phyloP scores from a whole-genome alignment of 495 filamentous ascomycete species.

The Penicillium longicatenatum region DNA sequence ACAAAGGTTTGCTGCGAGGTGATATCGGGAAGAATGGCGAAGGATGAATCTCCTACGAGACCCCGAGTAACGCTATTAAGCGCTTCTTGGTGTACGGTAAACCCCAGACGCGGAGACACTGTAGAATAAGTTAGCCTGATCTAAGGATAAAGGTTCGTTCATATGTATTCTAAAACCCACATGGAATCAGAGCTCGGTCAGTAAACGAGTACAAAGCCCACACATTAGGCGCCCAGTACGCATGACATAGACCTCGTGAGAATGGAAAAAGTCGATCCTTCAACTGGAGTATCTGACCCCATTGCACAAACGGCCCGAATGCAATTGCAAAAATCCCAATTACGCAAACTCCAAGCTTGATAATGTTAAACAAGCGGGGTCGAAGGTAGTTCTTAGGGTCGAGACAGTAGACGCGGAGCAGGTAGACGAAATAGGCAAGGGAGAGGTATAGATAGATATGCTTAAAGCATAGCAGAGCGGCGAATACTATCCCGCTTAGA shows the following conservation, averaged over 20 bases:
- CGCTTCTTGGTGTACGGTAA: conserved; percentile 71
- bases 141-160: not conserved
- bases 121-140: conserved; percentile 22
- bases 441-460: conserved; percentile 98
- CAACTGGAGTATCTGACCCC: conserved; percentile 86
- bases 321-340: conserved; percentile 73
- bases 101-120: conserved; percentile 79
- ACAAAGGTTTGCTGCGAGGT: conserved; percentile 76
- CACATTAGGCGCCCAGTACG: conserved; percentile 97
- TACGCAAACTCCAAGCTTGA: conserved; percentile 80
- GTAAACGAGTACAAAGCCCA: conserved; percentile 97
- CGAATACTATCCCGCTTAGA: conserved; percentile 79
- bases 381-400: conserved; percentile 73
- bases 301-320: conserved; percentile 86
- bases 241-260: conserved; percentile 89
- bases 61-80: conserved; percentile 88
- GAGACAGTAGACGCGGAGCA: conserved; percentile 88
- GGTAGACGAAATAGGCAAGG: conserved; percentile 92
- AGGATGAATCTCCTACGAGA: conserved; percentile 91
- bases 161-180: conserved; percentile 47
- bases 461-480: conserved; percentile 85
- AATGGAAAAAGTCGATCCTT: conserved; percentile 89
- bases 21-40: conserved; percentile 88
- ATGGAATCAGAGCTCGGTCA: conserved; percentile 77
- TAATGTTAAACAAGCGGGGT: conserved; percentile 71